Base-by-base conservation (phyloP, 2,329 filamentous ascomycete genomes). In the Trichoderma sp. region DNA sequence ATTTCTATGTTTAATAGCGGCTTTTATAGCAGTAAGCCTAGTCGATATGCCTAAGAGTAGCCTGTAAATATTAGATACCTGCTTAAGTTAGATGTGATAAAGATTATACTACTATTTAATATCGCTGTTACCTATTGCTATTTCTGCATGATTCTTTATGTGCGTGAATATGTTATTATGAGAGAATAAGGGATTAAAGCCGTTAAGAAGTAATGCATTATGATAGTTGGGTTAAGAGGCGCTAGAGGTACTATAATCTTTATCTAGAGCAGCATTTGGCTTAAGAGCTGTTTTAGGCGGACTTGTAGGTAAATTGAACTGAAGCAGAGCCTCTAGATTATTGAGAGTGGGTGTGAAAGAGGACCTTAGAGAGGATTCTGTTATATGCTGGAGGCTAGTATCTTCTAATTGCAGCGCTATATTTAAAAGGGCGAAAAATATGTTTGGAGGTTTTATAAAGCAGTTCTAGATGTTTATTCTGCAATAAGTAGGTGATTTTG, bases 41-140 rank as follows among this genome's bases (percentile, higher is more conserved):
- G 51, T 41, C n/a, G 28, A 64, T 12, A 64, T 64, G 15, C 44
- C 43, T 28, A 21, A 7, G 15, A 64, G 61, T 21, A 50, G 24
- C 28, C 61, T 64, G 39, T 43, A 43, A 62, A 52, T 21, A 34
- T 62, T 30, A 62, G 47, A 34, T 34, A 34, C 7, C 34, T 9
- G n/a, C 45, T 44, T 14, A 51, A 24, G 19, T 19, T 17, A 44
- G 9, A 15, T 28, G 3, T n/a, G 24, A 15, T 43, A 15, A 41
- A 5, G 15, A 28, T 5, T 28, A 21, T 19, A 30, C 43, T 26
- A 47, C 48, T 50, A 19, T 41, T 26, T 63, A 15, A 19, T 55
- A 26, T 63, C 30, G 19, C 52, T 50, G 48, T 44, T 48, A 48
- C 44, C 52, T 55, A 14, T 21, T 19, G 21, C 30, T n/a, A 54